Base-by-base conservation (phyloP, 306 rosid genomes). In the Cicer cuneatum region DNA sequence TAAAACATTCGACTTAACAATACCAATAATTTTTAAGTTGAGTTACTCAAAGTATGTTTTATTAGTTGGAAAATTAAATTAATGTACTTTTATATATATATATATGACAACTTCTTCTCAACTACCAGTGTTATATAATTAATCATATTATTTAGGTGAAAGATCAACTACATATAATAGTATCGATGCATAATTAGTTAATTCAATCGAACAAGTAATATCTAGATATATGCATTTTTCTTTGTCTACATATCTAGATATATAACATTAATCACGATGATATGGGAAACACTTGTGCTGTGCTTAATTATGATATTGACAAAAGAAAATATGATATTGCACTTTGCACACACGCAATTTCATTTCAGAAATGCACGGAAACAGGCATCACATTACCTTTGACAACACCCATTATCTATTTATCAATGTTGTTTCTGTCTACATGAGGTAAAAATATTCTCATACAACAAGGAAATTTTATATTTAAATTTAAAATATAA, bases 11-110 rank as follows among this genome's bases (percentile, higher is more conserved):
- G n/a, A n/a, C n/a, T n/a, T n/a, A n/a, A n/a, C n/a, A n/a, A n/a
- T n/a, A n/a, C n/a, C n/a, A n/a, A n/a, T n/a, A n/a, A n/a, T n/a
- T n/a, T n/a, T n/a, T n/a, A n/a, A n/a, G n/a, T n/a, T n/a, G n/a
- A n/a, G n/a, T n/a, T n/a, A n/a, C n/a, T n/a, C n/a, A n/a, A n/a
- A n/a, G 9, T 11, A 29, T 58, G 64, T 12, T 29, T 29, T 29
- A 58, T 58, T 58, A 58, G 64, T 29, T 58, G 64, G 64, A 24
- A 24, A 58, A 11, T 58, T 58, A 58, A 58, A 58, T 58, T 41
- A 58, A 58, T 12, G n/a, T 58, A 13, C 10, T 29, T 29, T n/a
- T n/a, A n/a, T n/a, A n/a, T n/a, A 0, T 57, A 8, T 7, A 5
- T 10, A 10, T 58, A 9, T 29, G 65, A 58, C 18, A 29, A 33